Conservation (phyloP, 495 filamentous ascomycete species). For the Xylaria flabelliformis region DNA sequence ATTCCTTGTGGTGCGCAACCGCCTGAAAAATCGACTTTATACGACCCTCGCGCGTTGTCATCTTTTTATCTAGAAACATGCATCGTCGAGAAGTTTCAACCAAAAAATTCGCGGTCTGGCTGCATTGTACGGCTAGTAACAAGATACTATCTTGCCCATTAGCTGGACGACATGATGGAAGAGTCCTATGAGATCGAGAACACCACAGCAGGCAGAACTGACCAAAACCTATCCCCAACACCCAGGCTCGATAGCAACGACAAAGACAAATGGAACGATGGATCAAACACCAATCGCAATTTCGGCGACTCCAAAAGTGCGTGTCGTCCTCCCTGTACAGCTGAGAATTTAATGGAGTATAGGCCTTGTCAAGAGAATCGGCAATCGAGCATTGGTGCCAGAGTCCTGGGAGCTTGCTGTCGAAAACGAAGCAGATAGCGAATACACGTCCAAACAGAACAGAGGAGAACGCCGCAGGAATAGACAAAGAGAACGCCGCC, state of each 20-base stretch:
- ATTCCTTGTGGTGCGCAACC: background rate
- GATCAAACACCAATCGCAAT: background rate
- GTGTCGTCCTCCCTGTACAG: background rate
- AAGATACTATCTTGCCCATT: background rate
- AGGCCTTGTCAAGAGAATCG: background rate
- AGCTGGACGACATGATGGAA: background rate
- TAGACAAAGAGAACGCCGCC: background rate
- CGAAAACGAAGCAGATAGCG: background rate
- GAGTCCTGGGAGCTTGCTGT: background rate
- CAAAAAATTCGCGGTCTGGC: background rate
- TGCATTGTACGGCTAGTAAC: background rate
- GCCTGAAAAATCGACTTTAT: background rate
- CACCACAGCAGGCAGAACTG: background rate
- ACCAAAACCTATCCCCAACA: background rate
- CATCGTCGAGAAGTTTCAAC: background rate
- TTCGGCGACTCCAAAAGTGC: background rate
- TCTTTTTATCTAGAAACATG: background rate
- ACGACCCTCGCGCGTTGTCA: background rate
- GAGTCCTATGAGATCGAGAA: background rate
- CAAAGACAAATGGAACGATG: background rate
- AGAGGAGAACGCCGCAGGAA: background rate
- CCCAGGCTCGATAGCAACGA: background rate
- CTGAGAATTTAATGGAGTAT: background rate
- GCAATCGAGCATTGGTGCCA: background rate
- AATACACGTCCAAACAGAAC: background rate